Evolutionary conservation across 192 early-diverging fungal species (phyloP).

Genomic region (Diversispora epigaea): DNA sequence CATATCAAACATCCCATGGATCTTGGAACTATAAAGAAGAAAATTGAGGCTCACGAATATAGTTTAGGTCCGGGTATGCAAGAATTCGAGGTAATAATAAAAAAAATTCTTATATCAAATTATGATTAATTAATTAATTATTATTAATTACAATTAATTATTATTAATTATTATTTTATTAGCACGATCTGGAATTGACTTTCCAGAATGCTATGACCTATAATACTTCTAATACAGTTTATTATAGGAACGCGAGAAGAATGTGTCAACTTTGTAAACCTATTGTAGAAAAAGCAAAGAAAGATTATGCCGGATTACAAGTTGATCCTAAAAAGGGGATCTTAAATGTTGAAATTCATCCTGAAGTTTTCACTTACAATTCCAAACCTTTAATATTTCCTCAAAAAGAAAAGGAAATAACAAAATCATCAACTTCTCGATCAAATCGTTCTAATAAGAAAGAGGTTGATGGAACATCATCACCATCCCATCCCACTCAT

Average conservation of each 20-base stretch:
- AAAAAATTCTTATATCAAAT: background rate
- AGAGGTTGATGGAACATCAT: background rate
- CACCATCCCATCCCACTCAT: background rate
- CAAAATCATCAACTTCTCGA: background rate
- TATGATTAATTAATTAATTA: background rate
- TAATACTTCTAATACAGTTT: conserved; percentile 71
- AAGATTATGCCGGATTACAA: conserved; percentile 44
- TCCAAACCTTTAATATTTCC: conserved; percentile 32
- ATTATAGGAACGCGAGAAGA: conserved; percentile 62
- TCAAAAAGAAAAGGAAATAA: background rate
- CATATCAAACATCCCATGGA: conserved; percentile 73
- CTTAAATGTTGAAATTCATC: conserved; percentile 45
- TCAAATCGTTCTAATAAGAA: background rate
- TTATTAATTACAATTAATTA: background rate
- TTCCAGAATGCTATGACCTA: conserved; percentile 75
- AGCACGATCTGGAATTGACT: conserved; percentile 70
- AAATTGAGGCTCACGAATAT: conserved; percentile 55
- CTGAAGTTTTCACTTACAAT: conserved; percentile 55
- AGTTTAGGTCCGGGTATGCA: conserved; percentile 33
- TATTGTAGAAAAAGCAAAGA: conserved; percentile 44
- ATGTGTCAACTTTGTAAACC: conserved; percentile 45
- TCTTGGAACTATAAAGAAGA: conserved; percentile 61
- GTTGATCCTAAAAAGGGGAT: conserved; percentile 44
- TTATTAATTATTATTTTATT: conserved; percentile 8
- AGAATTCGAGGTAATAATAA: conserved; percentile 45